Evolutionary conservation across 768 basidiomycete species (phyloP), one percentile per base, ranked within the genome.

Genomic region (Boletellus emodensis): DNA sequence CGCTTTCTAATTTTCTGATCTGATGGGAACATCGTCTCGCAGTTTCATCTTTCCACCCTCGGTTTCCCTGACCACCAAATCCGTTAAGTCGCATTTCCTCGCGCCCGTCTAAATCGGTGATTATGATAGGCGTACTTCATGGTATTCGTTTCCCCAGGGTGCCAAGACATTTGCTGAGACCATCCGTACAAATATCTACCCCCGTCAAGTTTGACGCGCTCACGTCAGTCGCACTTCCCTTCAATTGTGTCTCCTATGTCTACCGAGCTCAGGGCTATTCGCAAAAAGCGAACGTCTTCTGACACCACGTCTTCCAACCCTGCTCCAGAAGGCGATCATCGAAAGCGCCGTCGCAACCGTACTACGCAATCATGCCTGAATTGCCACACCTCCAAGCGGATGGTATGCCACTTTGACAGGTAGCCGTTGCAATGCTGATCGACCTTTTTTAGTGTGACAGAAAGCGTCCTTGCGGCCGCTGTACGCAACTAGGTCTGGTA

Each of bases 311-410:
- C 70, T 46, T 55, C 65, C 18, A 60, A 63, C 10, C 61, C 67
- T 51, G 52, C 70, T 33, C 62, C 75, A 17, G 77, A 76, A 34
- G 75, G 72, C 45, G 81, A 82, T 61, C 80, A 83, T 52, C 75
- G 81, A 26, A 81, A 79, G 57, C 73, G 77, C 67, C 79, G 83
- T 55, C 82, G 85, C 40, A 87, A 87, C 61, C 78, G 85, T 46
- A 85, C 83, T 6, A 87, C 84, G 3, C 84, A 85, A 55, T 85
- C 84, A 53, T 87, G 85, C 58, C 69, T 86, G 26, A 85, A 85
- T 54, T 87, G 85, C 56, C 84, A 86, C 54, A 80, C 82, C 22
- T 85, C 85, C 8, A 86, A 87, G 58, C 75, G 85, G 46, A 85
- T 85, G 84, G 85, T 85, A 62, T 48, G 69, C 59, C 11, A 17